Percentiles rank a stretch among this genome's conserved stretches.
Conservation (phyloP, 805 yeast species). For the Yarrowia yakushimensis region DNA sequence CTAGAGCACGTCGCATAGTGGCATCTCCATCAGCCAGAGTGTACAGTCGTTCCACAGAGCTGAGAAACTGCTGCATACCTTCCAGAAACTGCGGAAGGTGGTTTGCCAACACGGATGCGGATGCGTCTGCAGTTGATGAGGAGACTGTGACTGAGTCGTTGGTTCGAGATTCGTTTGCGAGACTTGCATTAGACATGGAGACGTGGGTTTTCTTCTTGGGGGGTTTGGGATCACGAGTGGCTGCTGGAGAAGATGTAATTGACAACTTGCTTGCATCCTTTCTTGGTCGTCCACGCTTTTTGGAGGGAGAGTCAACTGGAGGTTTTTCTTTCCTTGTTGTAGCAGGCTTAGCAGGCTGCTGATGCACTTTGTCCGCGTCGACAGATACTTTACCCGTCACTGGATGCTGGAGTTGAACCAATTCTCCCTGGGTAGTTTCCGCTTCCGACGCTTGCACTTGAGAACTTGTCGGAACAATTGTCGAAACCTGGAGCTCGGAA, state of each 20-base stretch:
- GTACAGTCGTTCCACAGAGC: not conserved
- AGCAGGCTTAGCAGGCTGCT: no score
- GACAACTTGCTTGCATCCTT: not conserved
- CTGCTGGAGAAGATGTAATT: not conserved
- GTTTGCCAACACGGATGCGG: not conserved
- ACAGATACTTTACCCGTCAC: no score
- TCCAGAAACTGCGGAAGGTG: not conserved
- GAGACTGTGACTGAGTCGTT: no score
- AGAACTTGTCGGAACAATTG: no score
- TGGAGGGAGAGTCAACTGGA: not conserved
- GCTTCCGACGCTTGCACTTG: no score
- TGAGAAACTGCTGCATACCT: not conserved
- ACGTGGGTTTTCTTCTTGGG: not conserved
- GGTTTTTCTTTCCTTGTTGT: no score
- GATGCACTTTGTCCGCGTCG: no score
- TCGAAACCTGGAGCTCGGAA: no score
- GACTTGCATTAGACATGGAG: not conserved
- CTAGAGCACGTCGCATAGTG: not conserved
- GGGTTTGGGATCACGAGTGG: not conserved
- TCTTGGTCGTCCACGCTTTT: not conserved
- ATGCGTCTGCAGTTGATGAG: not conserved
- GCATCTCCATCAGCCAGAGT: constrained; percentile 1
- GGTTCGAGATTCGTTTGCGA: no score
- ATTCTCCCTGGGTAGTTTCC: no score
- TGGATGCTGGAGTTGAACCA: no score